Conservation (phyloP, 257 asterid species). For the Fraxinus excelsior region DNA sequence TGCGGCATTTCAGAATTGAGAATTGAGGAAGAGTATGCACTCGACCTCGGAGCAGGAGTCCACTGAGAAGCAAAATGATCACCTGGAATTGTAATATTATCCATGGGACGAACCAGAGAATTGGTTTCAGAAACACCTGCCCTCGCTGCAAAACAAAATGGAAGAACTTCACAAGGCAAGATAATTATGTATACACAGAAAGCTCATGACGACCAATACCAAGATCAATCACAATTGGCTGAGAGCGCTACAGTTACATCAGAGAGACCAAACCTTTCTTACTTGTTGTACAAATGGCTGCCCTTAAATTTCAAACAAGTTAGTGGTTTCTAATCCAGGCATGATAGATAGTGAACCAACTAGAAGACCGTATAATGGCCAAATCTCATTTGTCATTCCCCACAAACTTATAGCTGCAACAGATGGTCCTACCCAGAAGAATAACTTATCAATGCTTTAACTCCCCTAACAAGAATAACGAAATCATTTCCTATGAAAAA, state of each 20-base stretch:
- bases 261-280: not conserved
- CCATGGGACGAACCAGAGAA: constrained; percentile 46
- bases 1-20: constrained; percentile 47
- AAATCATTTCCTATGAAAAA: constrained; percentile 6
- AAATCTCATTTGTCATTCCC: not conserved
- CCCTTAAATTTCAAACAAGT: not conserved
- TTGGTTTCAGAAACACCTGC: constrained; percentile 47
- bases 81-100: constrained; percentile 43
- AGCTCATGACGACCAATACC: not conserved
- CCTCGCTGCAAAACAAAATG: constrained; percentile 35
- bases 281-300: not conserved
- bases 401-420: constrained; percentile 2
- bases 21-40: constrained; percentile 49
- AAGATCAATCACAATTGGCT: not conserved
- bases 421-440: not conserved
- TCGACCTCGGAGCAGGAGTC: constrained; percentile 50
- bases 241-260: not conserved
- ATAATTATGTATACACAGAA: not conserved
- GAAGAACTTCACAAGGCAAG: not conserved
- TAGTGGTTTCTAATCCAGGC: not conserved
- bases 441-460: constrained; percentile 3
- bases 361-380: not conserved
- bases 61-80: constrained; percentile 55
- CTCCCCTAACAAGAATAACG: not conserved
- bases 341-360: not conserved